Evolutionary conservation across 371 early-diverging fungal genomes (phyloP), one percentile per base, ranked within the genome.

Genomic region (Rhizopus sp.): DNA sequence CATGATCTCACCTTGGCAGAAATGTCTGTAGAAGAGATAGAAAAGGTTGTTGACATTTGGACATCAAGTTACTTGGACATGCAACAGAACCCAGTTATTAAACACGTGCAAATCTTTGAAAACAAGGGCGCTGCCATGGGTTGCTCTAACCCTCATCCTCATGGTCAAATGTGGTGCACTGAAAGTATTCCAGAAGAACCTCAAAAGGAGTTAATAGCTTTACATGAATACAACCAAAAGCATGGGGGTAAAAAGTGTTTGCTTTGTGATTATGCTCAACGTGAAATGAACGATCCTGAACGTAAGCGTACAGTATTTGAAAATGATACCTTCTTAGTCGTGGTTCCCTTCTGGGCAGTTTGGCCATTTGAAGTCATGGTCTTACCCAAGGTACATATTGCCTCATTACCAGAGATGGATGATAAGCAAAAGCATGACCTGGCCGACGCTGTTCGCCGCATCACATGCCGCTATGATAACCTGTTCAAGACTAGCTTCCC

Each of bases 41-140:
- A 61, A 12, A 58, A 64, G n/a, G 85, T 97, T 7, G 82, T 96
- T n/a, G 60, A 82, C 8, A 70, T 82, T 4, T 97, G 97, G 96
- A 77, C 73, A 17, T 51, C 72, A n/a, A 66, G 82, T 6, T 91
- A 85, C 60, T 48, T 69, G 13, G 61, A 65, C 8, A 72, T 87
- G 57, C 60, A 73, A 6, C 59, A 72, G 13, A 72, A 79, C 29
- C 66, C 70, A 0, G 62, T 55, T 29, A 77, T 92, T 56, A 68
- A 70, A n/a, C 89, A 95, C 64, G 88, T 92, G 30, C 95, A 96
- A 73, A 81, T 96, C 35, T 97, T 97, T 79, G 97, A 97, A 65
- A 97, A 96, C 79, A 96, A 96, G 77, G 97, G 97, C n/a, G 78
- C 88, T 3, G 84, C 87, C 54, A 96, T 97, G 96, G 96, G 96